A percentile compares a stretch with the other conserved stretches of the same genome.
Conservation (phyloP, 2,329 filamentous ascomycete genomes). For the Arthrobotrys entomopaga region DNA sequence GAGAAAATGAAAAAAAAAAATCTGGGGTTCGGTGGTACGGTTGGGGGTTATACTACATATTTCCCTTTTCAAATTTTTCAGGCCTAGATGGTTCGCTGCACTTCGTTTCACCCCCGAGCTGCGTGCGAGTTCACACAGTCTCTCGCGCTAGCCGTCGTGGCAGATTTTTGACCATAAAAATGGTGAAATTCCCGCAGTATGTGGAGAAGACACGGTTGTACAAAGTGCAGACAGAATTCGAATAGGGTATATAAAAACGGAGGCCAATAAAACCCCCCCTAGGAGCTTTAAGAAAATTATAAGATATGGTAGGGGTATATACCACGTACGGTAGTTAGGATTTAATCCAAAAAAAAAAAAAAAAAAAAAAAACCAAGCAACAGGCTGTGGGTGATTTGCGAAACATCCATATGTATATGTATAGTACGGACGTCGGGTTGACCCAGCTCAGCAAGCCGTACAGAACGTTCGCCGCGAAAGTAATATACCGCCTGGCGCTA, state of each 20-base stretch:
- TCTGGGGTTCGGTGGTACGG: slow-evolving; percentile 20
- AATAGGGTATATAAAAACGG: too few relatives aligned
- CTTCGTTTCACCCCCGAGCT: too few relatives aligned
- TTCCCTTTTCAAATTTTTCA: slow-evolving; percentile 43
- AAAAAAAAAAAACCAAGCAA: too few relatives aligned
- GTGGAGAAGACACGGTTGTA: slow-evolving; percentile 25
- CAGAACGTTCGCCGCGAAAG: too few relatives aligned
- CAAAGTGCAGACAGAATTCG: too few relatives aligned
- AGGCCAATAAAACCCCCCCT: too few relatives aligned
- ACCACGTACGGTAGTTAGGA: too few relatives aligned
- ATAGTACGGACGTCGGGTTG: neutral
- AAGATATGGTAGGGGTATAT: too few relatives aligned
- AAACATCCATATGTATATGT: neutral
- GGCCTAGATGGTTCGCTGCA: slow-evolving; percentile 40
- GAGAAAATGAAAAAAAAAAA: slow-evolving; percentile 9
- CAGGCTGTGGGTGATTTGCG: too few relatives aligned
- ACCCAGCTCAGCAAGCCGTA: neutral
- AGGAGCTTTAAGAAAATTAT: too few relatives aligned
- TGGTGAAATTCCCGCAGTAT: slow-evolving; percentile 38
- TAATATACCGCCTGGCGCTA: neutral
- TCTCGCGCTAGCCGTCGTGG: neutral
- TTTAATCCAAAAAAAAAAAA: too few relatives aligned
- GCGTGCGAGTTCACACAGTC: neutral
- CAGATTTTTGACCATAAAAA: neutral
- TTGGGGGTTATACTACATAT: too few relatives aligned